Evolutionary conservation across 805 yeast species (phyloP), one percentile per base, ranked within the genome.

Genomic region (Kregervanrija pseudodelftensis): DNA sequence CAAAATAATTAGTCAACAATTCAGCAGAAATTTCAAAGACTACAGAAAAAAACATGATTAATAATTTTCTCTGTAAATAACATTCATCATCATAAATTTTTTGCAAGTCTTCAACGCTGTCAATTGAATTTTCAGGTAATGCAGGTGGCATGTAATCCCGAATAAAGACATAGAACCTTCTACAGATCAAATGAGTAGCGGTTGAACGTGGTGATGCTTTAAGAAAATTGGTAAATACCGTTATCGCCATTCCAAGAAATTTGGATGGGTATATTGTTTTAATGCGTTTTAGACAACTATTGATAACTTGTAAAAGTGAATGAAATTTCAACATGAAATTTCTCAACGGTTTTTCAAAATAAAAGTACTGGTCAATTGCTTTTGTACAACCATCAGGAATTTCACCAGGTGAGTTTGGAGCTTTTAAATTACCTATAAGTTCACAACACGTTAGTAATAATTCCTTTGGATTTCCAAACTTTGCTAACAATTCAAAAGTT

Each of bases 381-480:
- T 15, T 14, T 8, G 4, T 8, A 32, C 33, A 37, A 11, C 28
- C 33, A 13, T 40, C 36, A 7, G 36, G 42, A 22, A 33, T n/a
- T 3, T 11, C 8, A 7, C 11, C 14, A 11, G 11, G 7, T 11
- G 28, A 11, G n/a, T 16, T 40, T n/a, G 49, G 45, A 15, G 44
- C 52, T 13, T 40, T 42, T 31, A 82, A 51, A 1, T 59, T 48
- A 11, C 68, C 52, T 14, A 90, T 58, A 30, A 84, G 58, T 58
- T 88, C 96, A 58, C 85, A 80, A 11, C 79, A 67, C 48, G 82
- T 79, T 42, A 90, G 63, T 33, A 89, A 75, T 43, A 88, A 61
- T 62, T 89, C 96, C 54, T 86, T 87, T 8, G 93, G 83, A 56
- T 85, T 85, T 11, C 95, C 96, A 43, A 74, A 59, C 37, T 65